Base-by-base conservation (phyloP, 805 yeast genomes). In the Wickerhamomyces silvicola region DNA sequence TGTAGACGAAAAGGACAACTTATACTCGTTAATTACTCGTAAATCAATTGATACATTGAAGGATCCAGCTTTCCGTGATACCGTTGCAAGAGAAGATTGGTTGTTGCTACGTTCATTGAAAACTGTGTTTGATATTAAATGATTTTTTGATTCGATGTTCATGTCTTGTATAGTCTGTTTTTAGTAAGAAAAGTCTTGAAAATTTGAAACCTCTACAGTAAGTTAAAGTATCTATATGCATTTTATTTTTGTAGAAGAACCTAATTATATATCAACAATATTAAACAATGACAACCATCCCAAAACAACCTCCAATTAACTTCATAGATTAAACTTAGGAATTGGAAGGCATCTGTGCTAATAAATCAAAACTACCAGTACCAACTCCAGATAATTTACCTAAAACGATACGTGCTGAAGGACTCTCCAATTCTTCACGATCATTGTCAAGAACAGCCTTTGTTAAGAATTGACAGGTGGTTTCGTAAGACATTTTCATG, bases 401-500 rank as follows among this genome's bases (percentile, higher is more conserved):
- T 54, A 88, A 57, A 26, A 92, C 98, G 45, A 92, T 76, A 50
- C 94, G 72, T 16, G 98, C 94, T 25, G 95, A 82, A 12, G 99
- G 99, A 39, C 87, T 76, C 45, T 85, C 86, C 50, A 92, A 65
- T 41, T 78, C 78, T 62, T 92, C 99, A 48, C 80, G 69, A 42
- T 85, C 95, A 38, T 90, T 85, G 46, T 90, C 92, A 54, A 92
- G 68, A 30, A 92, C 97, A 7, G 97, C 95, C 67, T 87, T 86
- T 32, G 97, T 92, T 57, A 92, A 71, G 71, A 92, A 92, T 62
- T 85, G 95, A 67, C 96, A 87, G 1, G 99, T 92, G 27, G 98
- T 92, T 66, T 92, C 99, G 61, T 87, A 92, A 35, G 96, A 86
- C 99, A 92, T 92, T 69, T 92, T 92, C 88, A 86, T 81, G 68